A percentile compares a stretch with the other conserved stretches of the same genome.
Evolutionary conservation across 2,329 filamentous ascomycete species (phyloP).

Genomic region (Cryphonectria carpinicola): DNA sequence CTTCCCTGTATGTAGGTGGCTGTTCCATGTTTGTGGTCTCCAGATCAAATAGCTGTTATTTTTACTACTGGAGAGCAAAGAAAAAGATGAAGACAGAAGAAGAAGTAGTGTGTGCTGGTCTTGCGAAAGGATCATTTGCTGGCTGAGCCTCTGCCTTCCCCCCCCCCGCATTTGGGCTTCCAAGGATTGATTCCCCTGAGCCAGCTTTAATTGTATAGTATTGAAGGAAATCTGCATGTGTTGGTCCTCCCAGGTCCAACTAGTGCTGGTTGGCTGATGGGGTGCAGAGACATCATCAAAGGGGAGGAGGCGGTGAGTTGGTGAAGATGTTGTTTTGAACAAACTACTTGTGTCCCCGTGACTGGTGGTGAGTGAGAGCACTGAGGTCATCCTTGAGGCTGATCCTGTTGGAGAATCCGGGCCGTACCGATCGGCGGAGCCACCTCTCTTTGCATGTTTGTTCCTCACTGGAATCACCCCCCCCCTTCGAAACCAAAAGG

Average conservation of each 20-base stretch:
- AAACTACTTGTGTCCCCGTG: not conserved
- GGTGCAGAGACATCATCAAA: not conserved
- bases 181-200: not conserved
- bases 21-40: conserved; percentile 31
- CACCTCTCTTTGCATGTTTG: not conserved
- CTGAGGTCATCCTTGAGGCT: conserved; percentile 11
- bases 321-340: not conserved
- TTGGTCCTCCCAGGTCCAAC: not conserved
- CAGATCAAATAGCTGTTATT: not conserved
- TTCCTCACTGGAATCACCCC: not conserved
- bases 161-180: not conserved
- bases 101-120: not conserved
- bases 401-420: not conserved
- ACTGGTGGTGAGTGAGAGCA: not conserved
- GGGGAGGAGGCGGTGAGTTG: not conserved
- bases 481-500: too few relatives aligned
- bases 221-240: not conserved
- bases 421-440: not conserved
- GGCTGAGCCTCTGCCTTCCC: not conserved
- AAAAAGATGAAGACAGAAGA: not conserved
- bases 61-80: not conserved
- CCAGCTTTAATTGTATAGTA: not conserved
- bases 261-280: not conserved
- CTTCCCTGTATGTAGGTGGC: conserved; percentile 60
- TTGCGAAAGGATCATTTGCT: not conserved